A percentile compares a stretch with the other conserved stretches of the same genome.
Conservation (phyloP, 2,329 filamentous ascomycete species). For the Pseudodiploospora longispora region DNA sequence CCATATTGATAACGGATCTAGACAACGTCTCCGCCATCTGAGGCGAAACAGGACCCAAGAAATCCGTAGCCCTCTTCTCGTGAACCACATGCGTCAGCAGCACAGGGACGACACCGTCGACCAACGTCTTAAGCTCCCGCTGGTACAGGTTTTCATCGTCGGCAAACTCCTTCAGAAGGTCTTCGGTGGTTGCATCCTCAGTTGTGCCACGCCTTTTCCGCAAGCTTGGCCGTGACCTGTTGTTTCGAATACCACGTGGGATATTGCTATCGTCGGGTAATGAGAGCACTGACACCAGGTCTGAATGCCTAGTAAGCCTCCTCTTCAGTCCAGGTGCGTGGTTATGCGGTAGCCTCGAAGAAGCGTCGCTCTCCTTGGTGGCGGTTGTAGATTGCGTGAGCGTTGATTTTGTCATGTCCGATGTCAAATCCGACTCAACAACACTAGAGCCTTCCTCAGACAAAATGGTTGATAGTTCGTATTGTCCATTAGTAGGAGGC, state of each 20-base stretch:
- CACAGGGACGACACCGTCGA: slow-evolving; percentile 92
- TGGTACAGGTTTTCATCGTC: slow-evolving; percentile 83
- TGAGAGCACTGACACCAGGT: slow-evolving; percentile 88
- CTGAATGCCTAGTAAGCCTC: slow-evolving; percentile 81
- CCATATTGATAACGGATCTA: slow-evolving; percentile 90
- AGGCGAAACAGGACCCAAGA: slow-evolving; percentile 54
- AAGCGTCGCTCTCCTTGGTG: slow-evolving; percentile 34
- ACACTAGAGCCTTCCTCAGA: slow-evolving; percentile 42
- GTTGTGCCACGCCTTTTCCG: slow-evolving; percentile 62
- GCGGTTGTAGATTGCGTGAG: slow-evolving; percentile 44
- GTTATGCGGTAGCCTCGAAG: slow-evolving; percentile 19
- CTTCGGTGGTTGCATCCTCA: slow-evolving; percentile 60
- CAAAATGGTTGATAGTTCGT: slow-evolving; percentile 50
- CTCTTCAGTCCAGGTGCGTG: slow-evolving; percentile 55
- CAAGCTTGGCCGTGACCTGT: slow-evolving; percentile 70
- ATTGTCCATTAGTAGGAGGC: slow-evolving; percentile 46
- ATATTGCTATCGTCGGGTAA: slow-evolving; percentile 50
- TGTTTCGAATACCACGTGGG: slow-evolving; percentile 56
- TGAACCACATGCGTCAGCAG: slow-evolving; percentile 78
- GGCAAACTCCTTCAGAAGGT: slow-evolving; percentile 71
- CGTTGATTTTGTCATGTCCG: slow-evolving; percentile 39
- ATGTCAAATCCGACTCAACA: slow-evolving; percentile 41
- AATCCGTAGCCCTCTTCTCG: slow-evolving; percentile 53
- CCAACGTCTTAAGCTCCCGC: slow-evolving; percentile 83
- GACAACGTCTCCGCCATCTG: slow-evolving; percentile 56